Conservation (phyloP, 306 rosid genomes). For the Fragaria nilgerrensis region DNA sequence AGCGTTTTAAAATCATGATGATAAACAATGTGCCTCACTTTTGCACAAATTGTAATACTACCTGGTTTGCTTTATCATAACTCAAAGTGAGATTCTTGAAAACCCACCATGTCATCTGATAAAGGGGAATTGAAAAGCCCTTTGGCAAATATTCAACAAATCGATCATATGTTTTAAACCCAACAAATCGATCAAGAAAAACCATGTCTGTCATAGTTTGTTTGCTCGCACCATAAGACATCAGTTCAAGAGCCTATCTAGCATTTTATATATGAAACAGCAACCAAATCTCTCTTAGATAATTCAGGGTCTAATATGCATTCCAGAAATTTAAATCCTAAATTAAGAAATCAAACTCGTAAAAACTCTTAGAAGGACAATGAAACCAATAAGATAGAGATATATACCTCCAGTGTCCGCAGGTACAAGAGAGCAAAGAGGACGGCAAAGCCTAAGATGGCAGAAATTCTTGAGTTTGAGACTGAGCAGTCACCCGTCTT, state of each 20-base stretch:
- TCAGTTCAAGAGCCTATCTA: background rate
- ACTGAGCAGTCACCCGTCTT: background rate
- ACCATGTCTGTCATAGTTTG: no score
- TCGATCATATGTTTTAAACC: no score
- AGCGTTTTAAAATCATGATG: constrained; percentile 9
- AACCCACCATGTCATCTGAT: background rate
- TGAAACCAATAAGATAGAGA: background rate
- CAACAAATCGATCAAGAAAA: background rate
- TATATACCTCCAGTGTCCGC: background rate
- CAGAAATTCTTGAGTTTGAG: background rate
- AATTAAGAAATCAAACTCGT: background rate
- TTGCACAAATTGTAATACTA: no score
- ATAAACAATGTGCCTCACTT: background rate
- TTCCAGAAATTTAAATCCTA: background rate
- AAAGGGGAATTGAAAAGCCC: background rate
- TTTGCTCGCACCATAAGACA: no score
- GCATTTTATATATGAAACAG: background rate
- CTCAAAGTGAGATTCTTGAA: background rate
- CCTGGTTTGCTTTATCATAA: background rate
- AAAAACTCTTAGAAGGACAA: background rate
- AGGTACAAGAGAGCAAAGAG: background rate
- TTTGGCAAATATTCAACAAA: no score
- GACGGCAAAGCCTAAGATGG: background rate
- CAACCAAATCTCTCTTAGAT: background rate
- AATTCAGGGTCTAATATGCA: background rate